Evolutionary conservation across 352 stramenopile genomes (phyloP), one percentile per base, ranked within the genome.

Genomic region (Phytopythium boreale): DNA sequence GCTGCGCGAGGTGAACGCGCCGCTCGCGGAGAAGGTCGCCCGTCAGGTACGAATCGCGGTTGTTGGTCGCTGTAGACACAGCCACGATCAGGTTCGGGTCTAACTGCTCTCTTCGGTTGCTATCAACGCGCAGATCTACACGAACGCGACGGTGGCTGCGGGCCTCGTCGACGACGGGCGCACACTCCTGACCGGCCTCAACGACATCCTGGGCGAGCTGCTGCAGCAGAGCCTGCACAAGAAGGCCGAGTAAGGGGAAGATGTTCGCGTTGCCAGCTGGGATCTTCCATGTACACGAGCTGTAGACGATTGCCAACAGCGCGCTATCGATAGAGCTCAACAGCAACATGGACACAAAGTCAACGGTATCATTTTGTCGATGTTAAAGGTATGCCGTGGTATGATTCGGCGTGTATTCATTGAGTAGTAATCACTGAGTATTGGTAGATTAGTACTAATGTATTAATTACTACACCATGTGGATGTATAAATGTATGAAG

Each of bases 71-170:
- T 22, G 26, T 44, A n/a, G n/a, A n/a, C n/a, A n/a, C n/a, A n/a
- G n/a, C n/a, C 55, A 4, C 4, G 43, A 64, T 56, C 0, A 19
- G 27, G n/a, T 12, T 56, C 41, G 4, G 15, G 6, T 27, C 27
- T 58, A 22, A 56, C 26, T 9, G 15, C 57, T 71, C 37, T 65
- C 51, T 22, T 34, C 46, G 47, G 3, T 20, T 66, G n/a, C 24
- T 67, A 0, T 50, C 75, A 75, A 17, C 14, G 71, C 93, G 67
- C 91, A 99, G 87, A 86, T 99, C 49, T 99, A 98, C 72, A 98
- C 98, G 69, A 99, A 99, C 77, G 96, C 96, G 56, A 90, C 98
- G 31, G 87, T 99, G n/a, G 96, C 97, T 15, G 98, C 98, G 43
- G 98, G 98, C 4, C 82, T 99, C 43, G 77, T 99, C 59, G 97